A percentile compares a stretch with the other conserved stretches of the same genome.
Evolutionary conservation across 2,329 filamentous ascomycete genomes (phyloP).

Genomic region (Xylaria sp.): DNA sequence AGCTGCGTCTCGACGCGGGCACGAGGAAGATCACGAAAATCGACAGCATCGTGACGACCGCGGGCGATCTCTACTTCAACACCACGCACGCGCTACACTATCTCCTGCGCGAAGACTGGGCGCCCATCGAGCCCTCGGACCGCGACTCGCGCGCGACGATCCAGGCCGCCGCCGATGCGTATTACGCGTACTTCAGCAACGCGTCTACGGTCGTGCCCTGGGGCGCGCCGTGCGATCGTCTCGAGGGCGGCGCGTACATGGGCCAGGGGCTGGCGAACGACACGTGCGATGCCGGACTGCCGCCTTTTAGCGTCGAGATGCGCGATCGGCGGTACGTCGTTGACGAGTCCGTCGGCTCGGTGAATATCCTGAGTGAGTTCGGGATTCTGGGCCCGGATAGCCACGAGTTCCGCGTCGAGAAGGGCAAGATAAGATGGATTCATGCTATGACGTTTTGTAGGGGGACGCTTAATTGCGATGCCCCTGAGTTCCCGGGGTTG

Average conservation of each 20-base stretch:
- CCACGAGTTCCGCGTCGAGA: conserved; percentile 38
- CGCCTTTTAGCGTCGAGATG: conserved; percentile 37
- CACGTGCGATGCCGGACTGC: conserved; percentile 42
- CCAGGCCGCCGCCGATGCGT: conserved; percentile 48
- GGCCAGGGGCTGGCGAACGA: conserved; percentile 42
- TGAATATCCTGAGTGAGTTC: conserved; percentile 37
- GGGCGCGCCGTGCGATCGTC: conserved; percentile 50
- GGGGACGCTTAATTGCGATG: conserved; percentile 30
- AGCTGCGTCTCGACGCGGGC: conserved; percentile 41
- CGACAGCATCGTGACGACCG: conserved; percentile 46
- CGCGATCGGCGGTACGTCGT: conserved; percentile 36
- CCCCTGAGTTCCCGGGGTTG: conserved; percentile 33
- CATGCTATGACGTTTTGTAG: conserved; percentile 39
- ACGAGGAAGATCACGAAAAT: conserved; percentile 40
- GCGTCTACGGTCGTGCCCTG: conserved; percentile 46
- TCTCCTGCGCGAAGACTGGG: conserved; percentile 45
- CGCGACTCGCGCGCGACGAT: conserved; percentile 42
- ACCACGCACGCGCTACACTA: conserved; percentile 49
- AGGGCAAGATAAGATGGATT: conserved; percentile 36
- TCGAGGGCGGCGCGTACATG: conserved; percentile 46
- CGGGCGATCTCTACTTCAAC: conserved; percentile 49
- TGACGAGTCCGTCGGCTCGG: conserved; percentile 34
- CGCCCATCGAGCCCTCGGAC: conserved; percentile 39
- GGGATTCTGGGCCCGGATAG: conserved; percentile 37
- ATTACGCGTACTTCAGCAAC: conserved; percentile 49